Conservation (phyloP, 2,329 filamentous ascomycete genomes). For the Domatiomyces catenatus region DNA sequence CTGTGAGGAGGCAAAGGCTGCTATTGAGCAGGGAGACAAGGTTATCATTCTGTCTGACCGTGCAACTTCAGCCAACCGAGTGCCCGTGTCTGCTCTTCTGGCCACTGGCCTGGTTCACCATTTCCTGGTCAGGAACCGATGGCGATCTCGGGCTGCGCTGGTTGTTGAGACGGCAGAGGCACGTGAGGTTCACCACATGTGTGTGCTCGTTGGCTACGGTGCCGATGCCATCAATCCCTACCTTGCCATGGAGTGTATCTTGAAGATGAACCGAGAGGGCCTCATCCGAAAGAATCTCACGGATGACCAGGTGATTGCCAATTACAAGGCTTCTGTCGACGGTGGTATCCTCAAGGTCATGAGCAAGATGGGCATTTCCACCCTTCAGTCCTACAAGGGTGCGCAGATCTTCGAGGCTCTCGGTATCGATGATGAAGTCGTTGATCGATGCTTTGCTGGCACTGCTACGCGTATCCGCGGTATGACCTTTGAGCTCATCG, state of each 20-base stretch:
- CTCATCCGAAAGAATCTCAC: conserved; percentile 79
- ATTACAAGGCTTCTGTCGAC: conserved; percentile 94
- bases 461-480: conserved; percentile 90
- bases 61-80: conserved; percentile 64
- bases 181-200: conserved; percentile 97
- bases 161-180: conserved; percentile 88
- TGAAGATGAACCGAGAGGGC: conserved; percentile 89
- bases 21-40: conserved; percentile 68
- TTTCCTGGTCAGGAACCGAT: conserved; percentile 88
- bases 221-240: conserved; percentile 91
- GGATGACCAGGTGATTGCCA: conserved; percentile 70
- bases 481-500: conserved; percentile 83
- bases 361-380: conserved; percentile 99
- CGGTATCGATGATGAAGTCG: conserved; percentile 78
- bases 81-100: conserved; percentile 71
- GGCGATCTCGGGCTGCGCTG: conserved; percentile 75
- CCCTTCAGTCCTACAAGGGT: conserved; percentile 89
- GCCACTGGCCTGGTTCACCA: conserved; percentile 92
- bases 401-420: conserved; percentile 96
- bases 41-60: conserved; percentile 83
- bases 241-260: conserved; percentile 85
- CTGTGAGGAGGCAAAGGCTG: conserved; percentile 68
- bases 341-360: conserved; percentile 97
- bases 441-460: conserved; percentile 87
- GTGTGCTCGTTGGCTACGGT: conserved; percentile 90